Base-by-base conservation (phyloP, 2,329 filamentous ascomycete genomes). In the Epichloe festucae region DNA sequence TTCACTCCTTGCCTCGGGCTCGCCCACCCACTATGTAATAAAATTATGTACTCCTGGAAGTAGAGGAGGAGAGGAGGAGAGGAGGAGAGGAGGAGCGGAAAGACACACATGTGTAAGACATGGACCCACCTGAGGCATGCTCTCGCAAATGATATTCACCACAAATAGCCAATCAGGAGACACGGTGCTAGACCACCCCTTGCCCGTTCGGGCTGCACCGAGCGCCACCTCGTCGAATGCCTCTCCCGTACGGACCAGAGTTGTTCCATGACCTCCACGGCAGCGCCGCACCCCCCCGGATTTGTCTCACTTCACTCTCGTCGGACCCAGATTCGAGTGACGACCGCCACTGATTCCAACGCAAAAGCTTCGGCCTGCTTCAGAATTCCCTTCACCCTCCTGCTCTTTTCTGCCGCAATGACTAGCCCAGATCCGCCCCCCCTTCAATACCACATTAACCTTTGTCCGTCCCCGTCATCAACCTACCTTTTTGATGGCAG, bases 91-190 rank as follows among this genome's bases (percentile, higher is more conserved):
- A 23, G 21, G 12, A 17, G 10, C 12, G 46, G 34, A 48, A 40
- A 40, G 21, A 48, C 36, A 19, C 35, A 31, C 19, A n/a, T 31
- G 40, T 44, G 39, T 41, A 52, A 52, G 47, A 49, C 42, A 49
- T 52, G 51, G 34, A 44, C 42, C 51, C 36, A 43, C 43, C 45
- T 15, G 14, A 42, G 51, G 51, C 47, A 52, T 52, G 51, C 51
- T 40, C 47, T 46, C 41, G 51, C 51, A 52, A 52, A 49, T 49
- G 51, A 50, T 46, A 3, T 15, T 21, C 4, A 7, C 12, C 42
- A 5, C 27, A 0, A 17, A 11, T 0, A 11, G 35, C 51, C 47
- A 49, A 52, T 52, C 40, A 48, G 0, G 4, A 10, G 6, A 38
- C 35, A n/a, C 5, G 5, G 10, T 17, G 7, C 21, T 3, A 41